Evolutionary conservation across 2,329 filamentous ascomycete genomes (phyloP), one percentile per base, ranked within the genome.

Genomic region (Pyrenophora seminiperda): DNA sequence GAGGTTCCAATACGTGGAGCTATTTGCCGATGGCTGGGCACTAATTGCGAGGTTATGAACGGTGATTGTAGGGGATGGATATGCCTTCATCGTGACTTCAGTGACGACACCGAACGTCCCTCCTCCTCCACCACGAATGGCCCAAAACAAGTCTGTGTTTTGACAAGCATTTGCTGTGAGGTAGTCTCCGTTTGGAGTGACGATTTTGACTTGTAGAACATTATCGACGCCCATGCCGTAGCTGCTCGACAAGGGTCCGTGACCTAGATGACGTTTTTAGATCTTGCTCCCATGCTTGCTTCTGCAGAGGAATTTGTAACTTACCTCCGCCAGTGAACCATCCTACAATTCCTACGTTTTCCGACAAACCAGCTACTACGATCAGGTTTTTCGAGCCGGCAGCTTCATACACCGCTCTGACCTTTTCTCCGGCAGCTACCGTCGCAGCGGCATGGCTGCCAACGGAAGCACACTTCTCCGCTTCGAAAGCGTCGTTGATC

Each of bases 41-140:
- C 36, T 24, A n/a, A 69, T 17, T 7, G 32, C n/a, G 29, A 69
- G 59, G n/a, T 19, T 38, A 34, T 63, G 51, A 6, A 45, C 14
- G 1, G 58, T 59, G 4, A 58, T 60, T 6, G 52, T 53, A 0
- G 54, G 82, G 75, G 54, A 52, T 3, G 61, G 58, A 20, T 49
- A 63, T 0, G 53, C 53, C 22, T 57, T 56, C 9, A 68, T 31
- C 0, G 66, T 53, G 9, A 59, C 57, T 43, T 64, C 56, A 1
- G 59, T 56, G 0, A 76, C 53, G 1, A 78, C 68, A 0, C 75
- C 76, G 20, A 73, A 77, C 3, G 76, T 77, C 2, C 72, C 75
- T 7, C 71, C 71, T 0, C 76, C 75, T 2, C 68, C 74, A 4
- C 76, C 75, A 1, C 71, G 62, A 3, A 77, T 65, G 0, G 75